Base-by-base conservation (phyloP, 768 basidiomycete species). In the Macrolepiota albuminosa region DNA sequence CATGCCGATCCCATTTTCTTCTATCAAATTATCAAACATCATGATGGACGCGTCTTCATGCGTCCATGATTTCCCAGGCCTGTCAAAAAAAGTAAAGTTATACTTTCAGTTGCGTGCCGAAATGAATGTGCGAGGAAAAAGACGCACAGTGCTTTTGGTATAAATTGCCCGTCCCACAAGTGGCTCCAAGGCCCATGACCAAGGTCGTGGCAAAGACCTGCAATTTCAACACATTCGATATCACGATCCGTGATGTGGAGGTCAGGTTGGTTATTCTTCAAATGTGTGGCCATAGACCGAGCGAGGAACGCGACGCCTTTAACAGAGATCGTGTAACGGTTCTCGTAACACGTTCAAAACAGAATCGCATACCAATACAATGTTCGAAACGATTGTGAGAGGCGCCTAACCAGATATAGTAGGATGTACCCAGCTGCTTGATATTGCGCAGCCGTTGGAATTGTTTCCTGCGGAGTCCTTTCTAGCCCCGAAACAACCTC, bases 101-200 rank as follows among this genome's bases (percentile, higher is more conserved):
- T 33, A 21, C 10, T 9, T n/a, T 36, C 26, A 33, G 36, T 54
- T 14, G 37, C 14, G 26, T n/a, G 36, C 24, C 13, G 16, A 31
- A 50, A 10, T 34, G 45, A 9, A 24, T 5, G 24, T 43, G 52
- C 11, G 10, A 57, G 37, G 34, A 45, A 29, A 29, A 11, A 16
- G n/a, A 9, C 42, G n/a, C 42, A 43, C 42, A 43, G 3, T n/a
- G 42, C 42, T 43, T 43, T 43, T 43, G 42, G 89, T 54, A 94
- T 91, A 70, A 91, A 92, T 54, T 76, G 67, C 7, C 75, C 73
- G 63, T 94, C 91, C 87, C 89, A 94, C 8, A 93, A 86, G 69
- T 94, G 92, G 60, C 85, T 88, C 85, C 88, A 93, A 0, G 91
- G 91, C 0, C 92, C 92, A 66, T 93, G 91, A 0, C 90, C 91